Percentiles rank a stretch among this genome's conserved stretches.
phyloP scores from a whole-genome alignment of 2,329 filamentous ascomycete genomes.

The Mycogone perniciosa region DNA sequence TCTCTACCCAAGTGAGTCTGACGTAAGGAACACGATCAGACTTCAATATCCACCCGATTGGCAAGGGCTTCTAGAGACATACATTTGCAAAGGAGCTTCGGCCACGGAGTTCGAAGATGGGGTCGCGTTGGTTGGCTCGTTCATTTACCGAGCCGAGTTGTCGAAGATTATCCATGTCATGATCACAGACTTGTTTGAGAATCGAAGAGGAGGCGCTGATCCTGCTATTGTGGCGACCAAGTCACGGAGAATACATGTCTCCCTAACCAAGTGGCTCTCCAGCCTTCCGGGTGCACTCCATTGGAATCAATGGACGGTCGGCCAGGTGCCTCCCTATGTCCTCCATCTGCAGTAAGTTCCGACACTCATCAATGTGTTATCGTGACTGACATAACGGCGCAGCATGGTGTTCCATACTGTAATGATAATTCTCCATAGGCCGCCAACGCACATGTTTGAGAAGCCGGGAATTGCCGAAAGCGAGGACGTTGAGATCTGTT shows the following conservation, averaged over 20 bases:
- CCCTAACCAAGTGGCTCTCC: conserved; percentile 41
- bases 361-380: not conserved
- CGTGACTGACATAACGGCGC: conserved; percentile 13
- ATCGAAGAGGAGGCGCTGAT: conserved; percentile 36
- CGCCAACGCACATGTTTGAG: conserved; percentile 37
- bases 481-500: conserved; percentile 44
- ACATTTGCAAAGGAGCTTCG: conserved; percentile 38
- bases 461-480: conserved; percentile 32
- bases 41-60: conserved; percentile 45
- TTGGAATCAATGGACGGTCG: conserved; percentile 46
- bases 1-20: conserved; percentile 42
- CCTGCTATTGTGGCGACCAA: conserved; percentile 35
- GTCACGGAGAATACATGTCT: conserved; percentile 39
- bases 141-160: conserved; percentile 42
- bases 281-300: conserved; percentile 40
- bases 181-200: conserved; percentile 46
- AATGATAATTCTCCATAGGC: conserved; percentile 47
- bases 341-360: conserved; percentile 38
- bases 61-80: conserved; percentile 41
- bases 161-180: conserved; percentile 43
- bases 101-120: conserved; percentile 42
- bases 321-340: conserved; percentile 38
- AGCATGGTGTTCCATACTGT: conserved; percentile 44
- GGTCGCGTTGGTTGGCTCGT: conserved; percentile 36
- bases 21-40: conserved; percentile 42